These are phyloP conservation scores for Triglochin maritima DNA, from an alignment of 106 monocot genomes.

Conservation along the genomic window DNA sequence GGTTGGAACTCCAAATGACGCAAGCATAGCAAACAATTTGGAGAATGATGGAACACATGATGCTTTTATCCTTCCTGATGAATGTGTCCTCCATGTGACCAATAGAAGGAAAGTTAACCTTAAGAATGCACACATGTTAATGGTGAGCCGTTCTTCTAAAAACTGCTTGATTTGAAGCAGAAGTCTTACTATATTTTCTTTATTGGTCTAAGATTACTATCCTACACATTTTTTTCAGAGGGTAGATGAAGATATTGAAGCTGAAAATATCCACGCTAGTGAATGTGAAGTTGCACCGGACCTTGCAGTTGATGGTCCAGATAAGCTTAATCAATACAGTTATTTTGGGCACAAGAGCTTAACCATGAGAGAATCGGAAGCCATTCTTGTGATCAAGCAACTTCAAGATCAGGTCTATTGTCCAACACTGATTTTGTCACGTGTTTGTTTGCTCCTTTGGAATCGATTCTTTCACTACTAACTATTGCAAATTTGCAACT, in stretches of 20 bases:
- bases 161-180: background rate
- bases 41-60: conserved; percentile 12
- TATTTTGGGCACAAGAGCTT: conserved; percentile 21
- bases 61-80: conserved; percentile 47
- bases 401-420: conserved; percentile 55
- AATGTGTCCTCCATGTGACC: conserved; percentile 59
- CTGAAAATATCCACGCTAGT: conserved; percentile 8
- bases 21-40: conserved; percentile 3
- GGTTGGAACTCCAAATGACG: conserved; percentile 7
- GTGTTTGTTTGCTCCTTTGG: background rate
- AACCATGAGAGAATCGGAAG: conserved; percentile 53
- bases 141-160: conserved; percentile 14
- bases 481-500: background rate
- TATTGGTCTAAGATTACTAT: too few species aligned
- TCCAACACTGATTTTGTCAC: background rate
- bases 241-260: conserved; percentile 10
- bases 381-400: conserved; percentile 51
- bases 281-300: conserved; percentile 1
- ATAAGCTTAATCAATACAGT: conserved; percentile 10
- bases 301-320: background rate
- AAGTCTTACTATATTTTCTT: background rate
- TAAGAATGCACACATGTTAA: conserved; percentile 14
- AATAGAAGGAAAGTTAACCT: conserved; percentile 54
- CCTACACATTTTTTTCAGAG: conserved; percentile 7
- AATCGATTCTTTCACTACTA: background rate